phyloP scores from a whole-genome alignment of 2,329 filamentous ascomycete genomes.

The Ophiostoma sp. region DNA sequence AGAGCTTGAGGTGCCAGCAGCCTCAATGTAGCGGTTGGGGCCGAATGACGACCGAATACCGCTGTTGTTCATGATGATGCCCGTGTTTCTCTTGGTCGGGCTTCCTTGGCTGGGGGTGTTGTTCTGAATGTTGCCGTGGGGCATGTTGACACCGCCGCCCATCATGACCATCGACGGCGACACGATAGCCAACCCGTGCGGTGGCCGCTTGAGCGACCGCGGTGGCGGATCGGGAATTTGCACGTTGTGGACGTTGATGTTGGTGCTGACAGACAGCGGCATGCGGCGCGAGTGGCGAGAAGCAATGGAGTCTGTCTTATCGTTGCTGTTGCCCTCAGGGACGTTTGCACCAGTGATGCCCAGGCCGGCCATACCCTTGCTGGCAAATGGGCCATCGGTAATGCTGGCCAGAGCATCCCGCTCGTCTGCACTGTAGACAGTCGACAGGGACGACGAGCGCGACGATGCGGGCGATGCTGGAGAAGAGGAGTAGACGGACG shows the following conservation, averaged over 20 bases:
- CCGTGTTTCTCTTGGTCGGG: neutral
- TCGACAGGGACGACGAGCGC: constrained; percentile 49
- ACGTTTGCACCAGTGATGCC: constrained; percentile 11
- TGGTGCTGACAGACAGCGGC: constrained; percentile 1
- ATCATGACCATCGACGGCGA: neutral
- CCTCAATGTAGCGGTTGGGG: constrained; percentile 1
- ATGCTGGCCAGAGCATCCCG: constrained; percentile 36
- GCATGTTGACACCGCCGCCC: constrained; percentile 20
- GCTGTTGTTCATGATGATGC: neutral
- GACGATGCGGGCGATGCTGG: constrained; percentile 20
- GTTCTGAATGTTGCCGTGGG: constrained; percentile 16
- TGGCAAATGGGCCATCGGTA: constrained; percentile 14
- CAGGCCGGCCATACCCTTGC: constrained; percentile 18
- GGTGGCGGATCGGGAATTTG: constrained; percentile 13
- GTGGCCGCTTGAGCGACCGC: constrained; percentile 20
- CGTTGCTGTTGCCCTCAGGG: neutral
- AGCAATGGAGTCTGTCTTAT: neutral
- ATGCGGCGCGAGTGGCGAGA: constrained; percentile 12
- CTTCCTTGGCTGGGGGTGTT: neutral
- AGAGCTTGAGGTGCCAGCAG: neutral
- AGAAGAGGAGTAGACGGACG: constrained; percentile 9
- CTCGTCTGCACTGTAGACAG: constrained; percentile 52
- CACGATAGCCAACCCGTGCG: neutral
- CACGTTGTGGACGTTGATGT: neutral
- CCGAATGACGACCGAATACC: constrained; percentile 10